Evolutionary conservation across 495 filamentous ascomycete genomes (phyloP), one percentile per base, ranked within the genome.

Genomic region (Xylaria telfairii): DNA sequence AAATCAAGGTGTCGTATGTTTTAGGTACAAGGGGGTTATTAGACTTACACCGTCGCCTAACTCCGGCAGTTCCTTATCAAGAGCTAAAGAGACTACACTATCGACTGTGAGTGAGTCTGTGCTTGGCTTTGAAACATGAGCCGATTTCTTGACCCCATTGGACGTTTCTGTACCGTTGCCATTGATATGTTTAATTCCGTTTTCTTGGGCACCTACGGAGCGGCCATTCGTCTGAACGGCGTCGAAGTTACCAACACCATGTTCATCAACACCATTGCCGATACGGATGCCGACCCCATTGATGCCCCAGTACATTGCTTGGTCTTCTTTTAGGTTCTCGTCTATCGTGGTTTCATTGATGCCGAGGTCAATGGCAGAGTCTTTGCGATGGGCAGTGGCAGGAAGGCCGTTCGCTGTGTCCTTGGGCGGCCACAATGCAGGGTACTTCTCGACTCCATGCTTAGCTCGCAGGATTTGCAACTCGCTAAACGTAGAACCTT

Each of bases 401-500:
- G 10, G 26, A 34, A 32, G 10, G 54, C 54, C 54, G 7, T 57
- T 19, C 15, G 30, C 54, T 17, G 13, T n/a, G 54, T 57, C 54
- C 30, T 57, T 57, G 5, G 54, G 54, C n/a, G 54, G 54, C 54
- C 54, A 57, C 54, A 57, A 37, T 4, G 54, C 51, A 30, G 57
- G 57, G 12, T 61, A 41, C 57, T 39, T 61, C 8, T 19, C 57
- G 24, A 61, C 57, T 39, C 57, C 57, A 32, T 61, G 32, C 34
- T 61, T 39, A 19, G 32, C 34, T 41, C 57, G 32, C 57, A 61
- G 34, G 19, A 41, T 30, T 41, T 61, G 57, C 34, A 39, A 41
- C 8, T 61, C 34, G 57, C 34, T 61, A 19, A 39, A 61, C 19
- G 32, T 41, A 24, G 34, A 39, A 32, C 34, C 57, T 32, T 61